Evolutionary conservation across 805 yeast genomes (phyloP).

Genomic region (Saccharomycopsis babjevae): DNA sequence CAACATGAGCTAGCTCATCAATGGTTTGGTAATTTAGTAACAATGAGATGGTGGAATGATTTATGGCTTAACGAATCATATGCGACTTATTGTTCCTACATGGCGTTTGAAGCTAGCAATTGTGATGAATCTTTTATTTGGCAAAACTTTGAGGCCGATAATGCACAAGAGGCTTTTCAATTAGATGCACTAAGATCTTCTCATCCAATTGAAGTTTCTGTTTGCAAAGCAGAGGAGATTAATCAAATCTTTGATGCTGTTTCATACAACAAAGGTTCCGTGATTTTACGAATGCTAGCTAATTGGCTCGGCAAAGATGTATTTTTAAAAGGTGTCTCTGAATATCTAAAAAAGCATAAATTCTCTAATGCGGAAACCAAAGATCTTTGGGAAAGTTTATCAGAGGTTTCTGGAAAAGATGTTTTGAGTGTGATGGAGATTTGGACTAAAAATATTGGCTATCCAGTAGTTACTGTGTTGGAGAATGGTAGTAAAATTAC

Average conservation of each 20-base stretch:
- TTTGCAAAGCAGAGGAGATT: slow-evolving; percentile 65
- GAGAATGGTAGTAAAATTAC: slow-evolving; percentile 44
- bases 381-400: slow-evolving; percentile 67
- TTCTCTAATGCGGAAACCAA: slow-evolving; percentile 71
- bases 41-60: slow-evolving; percentile 92
- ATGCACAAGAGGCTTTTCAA: slow-evolving; percentile 62
- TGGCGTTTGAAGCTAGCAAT: slow-evolving; percentile 75
- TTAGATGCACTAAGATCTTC: slow-evolving; percentile 76
- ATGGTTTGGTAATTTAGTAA: slow-evolving; percentile 85
- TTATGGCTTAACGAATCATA: slow-evolving; percentile 84
- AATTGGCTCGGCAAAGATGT: slow-evolving; percentile 70
- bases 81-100: slow-evolving; percentile 58
- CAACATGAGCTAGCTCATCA: slow-evolving; percentile 88
- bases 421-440: slow-evolving; percentile 64
- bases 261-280: slow-evolving; percentile 77
- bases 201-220: slow-evolving; percentile 84
- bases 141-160: slow-evolving; percentile 75
- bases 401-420: slow-evolving; percentile 62
- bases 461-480: slow-evolving; percentile 59
- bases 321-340: slow-evolving; percentile 70
- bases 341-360: slow-evolving; percentile 63
- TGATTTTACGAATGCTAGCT: slow-evolving; percentile 68
- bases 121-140: slow-evolving; percentile 82
- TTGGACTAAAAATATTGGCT: slow-evolving; percentile 76
- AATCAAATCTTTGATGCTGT: slow-evolving; percentile 81